phyloP scores from a whole-genome alignment of 2,329 filamentous ascomycete genomes.

The Fusarium coicis region DNA sequence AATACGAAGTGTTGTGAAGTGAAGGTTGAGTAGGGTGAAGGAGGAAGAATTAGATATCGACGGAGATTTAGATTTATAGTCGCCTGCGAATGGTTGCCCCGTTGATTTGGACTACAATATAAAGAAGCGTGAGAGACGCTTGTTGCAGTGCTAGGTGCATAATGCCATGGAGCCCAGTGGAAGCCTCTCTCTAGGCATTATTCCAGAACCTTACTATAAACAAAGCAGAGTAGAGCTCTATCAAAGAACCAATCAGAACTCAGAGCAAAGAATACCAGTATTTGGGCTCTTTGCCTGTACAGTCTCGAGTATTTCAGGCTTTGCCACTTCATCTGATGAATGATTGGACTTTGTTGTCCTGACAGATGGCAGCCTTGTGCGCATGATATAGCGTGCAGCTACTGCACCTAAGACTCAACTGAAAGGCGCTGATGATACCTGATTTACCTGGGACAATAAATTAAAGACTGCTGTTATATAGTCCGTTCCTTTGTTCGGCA shows the following conservation, averaged over 20 bases:
- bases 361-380: not conserved
- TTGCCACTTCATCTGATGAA: not conserved
- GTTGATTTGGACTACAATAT: not conserved
- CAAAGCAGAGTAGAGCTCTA: constrained; percentile 8
- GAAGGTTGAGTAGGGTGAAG: not conserved
- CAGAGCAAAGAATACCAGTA: not conserved
- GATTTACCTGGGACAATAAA: too few relatives aligned
- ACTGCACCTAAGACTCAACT: not conserved
- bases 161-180: not conserved
- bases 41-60: not conserved
- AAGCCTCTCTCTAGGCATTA: not conserved
- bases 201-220: not conserved
- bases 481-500: not conserved
- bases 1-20: not conserved
- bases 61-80: not conserved
- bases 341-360: not conserved
- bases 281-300: not conserved
- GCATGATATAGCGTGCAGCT: not conserved
- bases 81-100: not conserved
- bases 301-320: rapidly evolving
- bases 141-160: not conserved
- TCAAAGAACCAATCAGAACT: constrained; percentile 8
- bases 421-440: not conserved
- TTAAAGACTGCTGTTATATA: rapidly evolving
- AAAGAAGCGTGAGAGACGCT: not conserved